Evolutionary conservation across 306 rosid genomes (phyloP).

Genomic region (Lathyrus aphaca): DNA sequence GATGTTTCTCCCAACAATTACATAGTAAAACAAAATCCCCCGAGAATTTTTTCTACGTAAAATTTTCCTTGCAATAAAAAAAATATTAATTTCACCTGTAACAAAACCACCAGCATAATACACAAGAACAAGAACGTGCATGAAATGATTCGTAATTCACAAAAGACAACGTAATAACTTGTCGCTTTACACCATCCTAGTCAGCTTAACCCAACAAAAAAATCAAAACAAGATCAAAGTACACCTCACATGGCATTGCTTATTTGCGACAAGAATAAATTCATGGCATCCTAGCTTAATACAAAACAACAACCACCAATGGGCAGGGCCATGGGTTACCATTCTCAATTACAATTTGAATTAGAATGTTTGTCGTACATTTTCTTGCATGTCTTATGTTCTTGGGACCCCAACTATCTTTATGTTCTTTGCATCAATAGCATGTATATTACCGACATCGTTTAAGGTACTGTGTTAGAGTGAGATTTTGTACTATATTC

Average conservation of each 20-base stretch:
- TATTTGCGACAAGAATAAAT: constrained; percentile 38
- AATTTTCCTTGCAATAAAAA: too few species aligned
- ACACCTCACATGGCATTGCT: constrained; percentile 46
- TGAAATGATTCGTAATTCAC: constrained; percentile 40
- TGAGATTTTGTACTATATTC: constrained; percentile 1
- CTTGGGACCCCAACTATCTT: constrained; percentile 27
- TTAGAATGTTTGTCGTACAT: constrained; percentile 44
- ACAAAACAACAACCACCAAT: constrained; percentile 8
- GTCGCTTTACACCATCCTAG: constrained; percentile 37
- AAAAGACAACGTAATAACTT: constrained; percentile 41
- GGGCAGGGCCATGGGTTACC: constrained; percentile 44
- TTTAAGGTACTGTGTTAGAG: constrained; percentile 19
- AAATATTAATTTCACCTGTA: too few species aligned
- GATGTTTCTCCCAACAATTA: too few species aligned
- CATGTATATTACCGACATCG: constrained; percentile 31
- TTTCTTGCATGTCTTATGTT: constrained; percentile 19
- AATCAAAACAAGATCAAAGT: constrained; percentile 18
- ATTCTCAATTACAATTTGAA: constrained; percentile 29
- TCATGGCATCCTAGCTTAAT: constrained; percentile 35
- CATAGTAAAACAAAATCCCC: too few species aligned
- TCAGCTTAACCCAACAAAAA: constrained; percentile 18
- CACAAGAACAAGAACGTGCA: constrained; percentile 4
- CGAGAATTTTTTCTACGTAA: too few species aligned
- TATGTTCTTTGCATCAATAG: constrained; percentile 17
- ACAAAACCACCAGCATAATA: not conserved